These are phyloP conservation scores for Puccinia horiana DNA, from an alignment of 1,284 basidiomycete species.

Conservation along the genomic window DNA sequence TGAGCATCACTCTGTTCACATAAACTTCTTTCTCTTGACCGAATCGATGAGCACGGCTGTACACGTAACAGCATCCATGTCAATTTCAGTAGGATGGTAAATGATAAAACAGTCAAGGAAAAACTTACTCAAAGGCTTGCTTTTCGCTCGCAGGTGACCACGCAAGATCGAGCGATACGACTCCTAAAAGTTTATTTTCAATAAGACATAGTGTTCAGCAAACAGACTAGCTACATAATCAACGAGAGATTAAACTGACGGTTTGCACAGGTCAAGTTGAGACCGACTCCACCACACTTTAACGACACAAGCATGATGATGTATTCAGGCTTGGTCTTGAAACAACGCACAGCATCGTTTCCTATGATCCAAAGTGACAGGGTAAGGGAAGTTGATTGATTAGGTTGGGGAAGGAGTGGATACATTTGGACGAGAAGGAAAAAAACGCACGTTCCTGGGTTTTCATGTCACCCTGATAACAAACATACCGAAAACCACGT, in stretches of 20 bases:
- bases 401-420: background rate
- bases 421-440: background rate
- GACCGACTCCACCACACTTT: slow-evolving; percentile 58
- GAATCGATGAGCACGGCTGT: slow-evolving; percentile 37
- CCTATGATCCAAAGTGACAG: slow-evolving; percentile 39
- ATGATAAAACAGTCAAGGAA: background rate
- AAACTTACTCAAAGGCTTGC: slow-evolving; percentile 62
- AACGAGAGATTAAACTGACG: background rate
- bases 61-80: slow-evolving; percentile 53
- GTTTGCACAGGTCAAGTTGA: slow-evolving; percentile 52
- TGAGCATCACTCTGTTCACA: slow-evolving; percentile 52
- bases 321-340: slow-evolving; percentile 52
- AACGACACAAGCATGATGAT: slow-evolving; percentile 59
- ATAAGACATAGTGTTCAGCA: background rate
- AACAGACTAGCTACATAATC: background rate
- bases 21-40: slow-evolving; percentile 32
- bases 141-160: slow-evolving; percentile 69
- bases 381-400: background rate
- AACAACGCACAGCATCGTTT: slow-evolving; percentile 50
- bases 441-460: slow-evolving; percentile 52
- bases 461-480: slow-evolving; percentile 61
- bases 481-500: slow-evolving; percentile 63
- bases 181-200: slow-evolving; percentile 51
- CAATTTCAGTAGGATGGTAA: background rate
- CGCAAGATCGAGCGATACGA: slow-evolving; percentile 68